Conservation (phyloP, 169 alveolate genomes). For the Eimeria zaria region DNA sequence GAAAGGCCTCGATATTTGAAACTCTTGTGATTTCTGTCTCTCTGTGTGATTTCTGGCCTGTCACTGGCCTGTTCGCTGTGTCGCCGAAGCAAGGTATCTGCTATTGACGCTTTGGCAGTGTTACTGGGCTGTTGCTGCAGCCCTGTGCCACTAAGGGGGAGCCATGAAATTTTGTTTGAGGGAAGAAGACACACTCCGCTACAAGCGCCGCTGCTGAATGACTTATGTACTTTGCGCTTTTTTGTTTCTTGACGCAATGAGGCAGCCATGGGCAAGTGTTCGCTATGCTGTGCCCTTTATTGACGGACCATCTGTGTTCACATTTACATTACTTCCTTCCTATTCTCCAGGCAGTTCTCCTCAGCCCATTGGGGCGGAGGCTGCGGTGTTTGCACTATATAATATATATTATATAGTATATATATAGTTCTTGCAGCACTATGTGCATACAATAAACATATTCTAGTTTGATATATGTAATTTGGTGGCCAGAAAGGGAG, state of each 20-base stretch:
- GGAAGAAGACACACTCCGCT: neutral
- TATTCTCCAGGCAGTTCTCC: neutral
- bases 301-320: neutral
- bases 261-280: neutral
- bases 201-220: neutral
- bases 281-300: neutral
- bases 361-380: neutral
- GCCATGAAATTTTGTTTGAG: neutral
- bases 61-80: neutral
- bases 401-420: neutral
- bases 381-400: neutral
- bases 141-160: conserved; percentile 1
- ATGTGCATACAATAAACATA: neutral
- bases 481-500: neutral
- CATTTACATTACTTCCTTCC: neutral
- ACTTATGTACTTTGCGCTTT: neutral
- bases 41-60: neutral
- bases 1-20: conserved; percentile 67
- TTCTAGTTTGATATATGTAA: neutral
- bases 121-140: conserved; percentile 33
- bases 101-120: neutral
- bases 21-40: too few species aligned
- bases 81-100: neutral
- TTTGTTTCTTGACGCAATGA: conserved; percentile 28
- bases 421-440: neutral